Base-by-base conservation (phyloP, 108 stramenopile genomes). In the Pseudonitzschia multiseries region DNA sequence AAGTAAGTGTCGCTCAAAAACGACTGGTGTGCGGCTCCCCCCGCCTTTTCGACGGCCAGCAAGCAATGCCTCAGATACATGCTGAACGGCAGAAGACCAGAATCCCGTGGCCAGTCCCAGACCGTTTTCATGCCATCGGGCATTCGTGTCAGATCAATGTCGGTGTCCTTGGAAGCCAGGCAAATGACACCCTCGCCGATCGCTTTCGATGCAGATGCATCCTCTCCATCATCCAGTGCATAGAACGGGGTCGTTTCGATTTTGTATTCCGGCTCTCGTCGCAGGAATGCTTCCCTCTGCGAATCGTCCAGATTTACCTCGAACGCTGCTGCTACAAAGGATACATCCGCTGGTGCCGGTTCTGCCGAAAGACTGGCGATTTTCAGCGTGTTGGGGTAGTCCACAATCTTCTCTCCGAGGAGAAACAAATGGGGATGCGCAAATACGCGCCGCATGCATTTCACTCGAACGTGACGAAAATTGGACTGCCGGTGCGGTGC, bases 21-120 rank as follows among this genome's bases (percentile, higher is more conserved):
- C 13, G 75, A 77, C 68, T 80, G 46, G 21, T 70, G 27, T 20
- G 79, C 76, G 15, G 33, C 46, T 15, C 40, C 51, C 15, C 73
- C 78, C 29, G 73, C 77, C 52, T 78, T 81, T 50, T 72, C 22
- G 4, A 73, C 82, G 13, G 78, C 74, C 50, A 86, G 70, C 21
- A 83, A 50, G 53, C 85, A 83, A 70, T 86, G 85, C 44, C 82
- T 65, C 32, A 86, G 69, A 69, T 86, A 86, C 41, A 81, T 74
- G 62, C 63, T 54, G 36, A 76, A 72, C 12, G 85, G 85, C 15
- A 74, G 62, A n/a, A 83, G 53, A 24, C 82, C 80, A 12, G 65
- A 71, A 48, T 75, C 81, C 15, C 13, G 8, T 24, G 52, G 20
- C 84, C 84, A 85, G 36, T 67, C 32, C 85, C 85, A 86, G 42